phyloP scores from a whole-genome alignment of 257 asterid genomes.

The Nicotiana paniculata region DNA sequence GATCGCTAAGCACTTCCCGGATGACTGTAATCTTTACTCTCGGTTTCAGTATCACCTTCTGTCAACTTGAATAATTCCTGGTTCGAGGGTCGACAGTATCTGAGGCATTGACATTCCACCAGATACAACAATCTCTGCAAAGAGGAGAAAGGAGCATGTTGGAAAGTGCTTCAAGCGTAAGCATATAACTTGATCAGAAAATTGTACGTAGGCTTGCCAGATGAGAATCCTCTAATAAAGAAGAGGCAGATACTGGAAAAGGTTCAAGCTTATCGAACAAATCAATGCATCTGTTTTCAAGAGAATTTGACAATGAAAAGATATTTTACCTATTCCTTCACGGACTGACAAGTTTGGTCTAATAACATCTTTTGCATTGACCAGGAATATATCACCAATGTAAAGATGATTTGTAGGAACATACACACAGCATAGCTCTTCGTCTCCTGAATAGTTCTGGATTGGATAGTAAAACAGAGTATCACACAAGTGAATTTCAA shows the following conservation, averaged over 20 bases:
- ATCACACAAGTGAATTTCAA: neutral
- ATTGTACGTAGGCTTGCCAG: neutral
- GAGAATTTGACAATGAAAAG: neutral
- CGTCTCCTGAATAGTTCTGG: slow-evolving; percentile 42
- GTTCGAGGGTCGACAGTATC: slow-evolving; percentile 33
- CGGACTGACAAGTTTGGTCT: slow-evolving; percentile 50
- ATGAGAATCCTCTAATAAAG: neutral
- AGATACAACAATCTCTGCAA: slow-evolving; percentile 45
- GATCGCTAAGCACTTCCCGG: neutral
- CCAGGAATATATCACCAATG: slow-evolving; percentile 47
- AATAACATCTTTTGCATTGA: slow-evolving; percentile 41
- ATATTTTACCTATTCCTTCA: slow-evolving; percentile 44
- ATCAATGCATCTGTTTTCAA: neutral
- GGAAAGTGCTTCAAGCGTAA: neutral
- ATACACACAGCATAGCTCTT: slow-evolving; percentile 47
- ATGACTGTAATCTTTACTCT: slow-evolving; percentile 6
- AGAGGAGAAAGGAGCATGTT: neutral
- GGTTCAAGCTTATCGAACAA: neutral
- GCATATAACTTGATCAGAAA: neutral
- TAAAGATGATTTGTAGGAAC: slow-evolving; percentile 52
- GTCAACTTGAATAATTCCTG: slow-evolving; percentile 20
- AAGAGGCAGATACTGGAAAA: neutral
- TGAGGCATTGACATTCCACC: slow-evolving; percentile 59
- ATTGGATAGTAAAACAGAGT: neutral
- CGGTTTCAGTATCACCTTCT: slow-evolving; percentile 24